Conservation (phyloP, 2,329 filamentous ascomycete genomes). For the Phyllosticta paracitricarpa region DNA sequence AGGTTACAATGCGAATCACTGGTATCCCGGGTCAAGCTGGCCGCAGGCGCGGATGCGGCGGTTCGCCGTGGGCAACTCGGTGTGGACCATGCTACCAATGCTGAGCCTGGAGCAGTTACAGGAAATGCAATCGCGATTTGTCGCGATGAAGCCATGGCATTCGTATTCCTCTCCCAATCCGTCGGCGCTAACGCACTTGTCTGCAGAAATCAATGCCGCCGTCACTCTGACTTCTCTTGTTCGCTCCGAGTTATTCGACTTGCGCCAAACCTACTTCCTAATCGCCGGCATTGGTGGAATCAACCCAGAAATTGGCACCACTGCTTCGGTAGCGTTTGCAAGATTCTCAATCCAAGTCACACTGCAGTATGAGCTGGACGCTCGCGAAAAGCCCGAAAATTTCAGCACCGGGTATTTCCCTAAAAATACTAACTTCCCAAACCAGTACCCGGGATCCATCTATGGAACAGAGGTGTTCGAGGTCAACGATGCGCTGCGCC, state of each 20-base stretch:
- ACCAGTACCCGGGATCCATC: conserved; percentile 28
- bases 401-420: conserved; percentile 61
- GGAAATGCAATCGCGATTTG: not conserved
- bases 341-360: conserved; percentile 64
- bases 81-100: not conserved
- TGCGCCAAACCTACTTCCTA: conserved; percentile 60
- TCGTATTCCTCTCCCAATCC: not conserved
- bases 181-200: not conserved
- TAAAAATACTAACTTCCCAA: conserved; percentile 46
- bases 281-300: conserved; percentile 65
- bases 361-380: conserved; percentile 66
- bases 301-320: conserved; percentile 56
- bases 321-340: conserved; percentile 57
- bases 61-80: not conserved
- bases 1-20: not conserved
- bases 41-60: not conserved
- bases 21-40: not conserved
- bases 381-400: conserved; percentile 55
- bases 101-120: not conserved
- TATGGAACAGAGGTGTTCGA: conserved; percentile 36
- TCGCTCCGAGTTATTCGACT: conserved; percentile 53
- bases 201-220: conserved; percentile 62
- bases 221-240: conserved; percentile 53
- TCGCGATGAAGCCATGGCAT: not conserved
- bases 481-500: conserved; percentile 29